A percentile compares a stretch with the other conserved stretches of the same genome.
These are phyloP conservation scores for Anethum foeniculum DNA, from an alignment of 140 eudicot genomes.

Conservation along the genomic window DNA sequence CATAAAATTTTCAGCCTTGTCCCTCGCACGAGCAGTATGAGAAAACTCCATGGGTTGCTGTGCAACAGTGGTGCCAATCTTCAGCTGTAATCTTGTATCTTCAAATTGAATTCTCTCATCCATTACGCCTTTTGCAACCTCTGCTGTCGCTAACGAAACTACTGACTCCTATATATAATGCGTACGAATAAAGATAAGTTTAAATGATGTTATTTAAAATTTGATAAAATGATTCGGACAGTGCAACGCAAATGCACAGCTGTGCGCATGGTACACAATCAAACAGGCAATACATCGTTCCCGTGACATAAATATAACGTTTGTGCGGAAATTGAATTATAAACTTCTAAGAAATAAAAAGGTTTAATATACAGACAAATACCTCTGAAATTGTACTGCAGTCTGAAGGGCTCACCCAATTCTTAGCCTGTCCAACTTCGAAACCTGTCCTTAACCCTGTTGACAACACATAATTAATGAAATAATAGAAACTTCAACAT, in stretches of 20 bases:
- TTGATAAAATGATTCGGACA: background rate
- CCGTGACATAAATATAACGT: background rate
- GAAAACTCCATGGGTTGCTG: background rate
- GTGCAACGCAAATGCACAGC: background rate
- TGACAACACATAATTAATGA: background rate
- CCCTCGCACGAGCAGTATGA: background rate
- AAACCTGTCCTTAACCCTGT: constrained; percentile 14
- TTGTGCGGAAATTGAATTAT: background rate
- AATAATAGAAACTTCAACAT: background rate
- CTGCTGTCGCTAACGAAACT: background rate
- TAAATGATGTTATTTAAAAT: background rate
- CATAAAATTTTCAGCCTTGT: background rate
- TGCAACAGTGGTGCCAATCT: background rate
- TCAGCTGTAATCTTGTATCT: background rate
- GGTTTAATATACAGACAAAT: background rate
- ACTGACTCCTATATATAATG: background rate
- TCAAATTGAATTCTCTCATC: background rate
- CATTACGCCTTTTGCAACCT: background rate
- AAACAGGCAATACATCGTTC: background rate
- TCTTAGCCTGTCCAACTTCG: constrained; percentile 4
- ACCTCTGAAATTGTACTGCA: constrained; percentile 18
- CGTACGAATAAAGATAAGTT: background rate
- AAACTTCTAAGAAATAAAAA: background rate
- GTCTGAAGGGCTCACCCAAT: constrained; percentile 16
- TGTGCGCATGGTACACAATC: background rate